Evolutionary conservation across 2,329 filamentous ascomycete genomes (phyloP), one percentile per base, ranked within the genome.

Genomic region (Aspergillus hiratsukae): DNA sequence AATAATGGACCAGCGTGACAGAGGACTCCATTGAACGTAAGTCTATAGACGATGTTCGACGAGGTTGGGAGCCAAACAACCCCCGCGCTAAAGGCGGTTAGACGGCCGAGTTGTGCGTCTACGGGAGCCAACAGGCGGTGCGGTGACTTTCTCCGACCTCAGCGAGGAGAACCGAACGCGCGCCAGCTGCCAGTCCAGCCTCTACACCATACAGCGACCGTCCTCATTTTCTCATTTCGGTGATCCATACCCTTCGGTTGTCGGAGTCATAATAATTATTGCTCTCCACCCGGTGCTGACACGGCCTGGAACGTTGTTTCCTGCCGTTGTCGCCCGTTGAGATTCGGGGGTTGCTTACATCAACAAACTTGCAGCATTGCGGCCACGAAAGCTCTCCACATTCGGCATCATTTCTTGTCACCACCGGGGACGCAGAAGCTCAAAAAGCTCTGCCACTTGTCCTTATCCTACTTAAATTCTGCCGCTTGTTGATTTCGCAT

Each of bases 401-500:
- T 11, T 27, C 46, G 46, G 46, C 21, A 19, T 45, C n/a, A 5
- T 11, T 45, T 19, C 43, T 46, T 11, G 40, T 46, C 43, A 11
- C 43, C 6, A 46, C 43, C 9, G 43, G 14, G 43, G 14, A 23
- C 43, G 43, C 43, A 46, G 5, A 46, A 14, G 43, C 11, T 14
- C 4, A 25, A 23, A 23, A 4, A 19, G 41, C 54, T 52, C 43
- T 52, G 29, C n/a, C 31, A n/a, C 41, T 52, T 51, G 21, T 17
- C 27, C 43, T 25, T 4, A 46, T 7, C 4, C 10, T 46, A 23
- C 21, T 11, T 27, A 46, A 11, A 46, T 48, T 31, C 40, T 35
- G 49, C 53, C 41, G 41, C 48, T 55, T 43, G 52, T 59, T 58
- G 52, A 58, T 46, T 59, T 68, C 68, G 67, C 67, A 88, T 89